These are phyloP conservation scores for Pseudogymnoascus pannorum DNA, from an alignment of 2,329 filamentous ascomycete genomes.

Conservation along the genomic window DNA sequence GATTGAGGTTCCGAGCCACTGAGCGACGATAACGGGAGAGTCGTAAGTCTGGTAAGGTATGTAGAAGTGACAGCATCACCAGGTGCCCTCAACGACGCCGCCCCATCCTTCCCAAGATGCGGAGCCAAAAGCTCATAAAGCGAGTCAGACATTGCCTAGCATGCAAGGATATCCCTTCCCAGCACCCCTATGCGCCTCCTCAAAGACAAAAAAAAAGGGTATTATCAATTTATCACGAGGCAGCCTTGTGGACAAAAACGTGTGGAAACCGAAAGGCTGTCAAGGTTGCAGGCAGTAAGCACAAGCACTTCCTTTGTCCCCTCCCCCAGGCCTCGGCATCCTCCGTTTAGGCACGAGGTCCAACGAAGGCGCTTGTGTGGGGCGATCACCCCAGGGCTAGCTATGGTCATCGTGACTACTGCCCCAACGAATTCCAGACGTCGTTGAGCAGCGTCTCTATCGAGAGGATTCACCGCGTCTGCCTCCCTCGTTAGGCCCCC, in stretches of 20 bases:
- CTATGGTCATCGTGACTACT: constrained; percentile 7
- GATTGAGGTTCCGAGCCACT: constrained; percentile 68
- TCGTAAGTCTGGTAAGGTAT: constrained; percentile 73
- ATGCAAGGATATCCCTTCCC: neutral
- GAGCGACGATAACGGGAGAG: constrained; percentile 67
- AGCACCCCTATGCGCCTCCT: constrained; percentile 1
- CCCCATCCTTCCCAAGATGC: constrained; percentile 44
- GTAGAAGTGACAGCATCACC: constrained; percentile 48
- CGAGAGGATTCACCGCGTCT: neutral
- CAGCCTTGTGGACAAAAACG: constrained; percentile 4
- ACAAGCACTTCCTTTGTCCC: no score
- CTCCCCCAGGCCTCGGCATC: neutral
- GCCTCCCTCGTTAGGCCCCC: neutral
- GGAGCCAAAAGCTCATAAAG: constrained; percentile 67
- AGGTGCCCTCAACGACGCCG: constrained; percentile 18
- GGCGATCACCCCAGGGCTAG: constrained; percentile 1
- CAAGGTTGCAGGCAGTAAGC: neutral
- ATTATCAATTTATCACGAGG: constrained; percentile 8
- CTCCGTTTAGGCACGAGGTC: constrained; percentile 1
- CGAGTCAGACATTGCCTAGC: constrained; percentile 54
- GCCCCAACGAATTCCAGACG: constrained; percentile 2
- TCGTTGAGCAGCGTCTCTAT: neutral
- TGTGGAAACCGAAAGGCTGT: neutral
- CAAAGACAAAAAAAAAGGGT: no score
- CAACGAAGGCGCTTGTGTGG: constrained; percentile 2